Evolutionary conservation across 2,329 filamentous ascomycete species (phyloP).

Genomic region (Cucurbitaria berberidis): DNA sequence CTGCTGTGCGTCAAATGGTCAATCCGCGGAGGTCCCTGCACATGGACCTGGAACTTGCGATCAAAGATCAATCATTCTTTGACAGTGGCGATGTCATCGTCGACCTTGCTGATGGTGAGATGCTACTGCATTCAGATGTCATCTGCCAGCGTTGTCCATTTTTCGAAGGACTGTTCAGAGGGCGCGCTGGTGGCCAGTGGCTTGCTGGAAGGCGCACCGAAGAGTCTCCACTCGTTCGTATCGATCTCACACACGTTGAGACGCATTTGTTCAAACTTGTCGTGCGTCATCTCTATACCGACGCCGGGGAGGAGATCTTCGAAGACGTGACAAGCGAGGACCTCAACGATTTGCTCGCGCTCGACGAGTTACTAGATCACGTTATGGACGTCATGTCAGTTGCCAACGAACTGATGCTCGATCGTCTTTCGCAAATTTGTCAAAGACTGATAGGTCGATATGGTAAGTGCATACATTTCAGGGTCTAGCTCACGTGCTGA

Average conservation of each 20-base stretch:
- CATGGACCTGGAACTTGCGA: conserved; percentile 72
- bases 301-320: conserved; percentile 81
- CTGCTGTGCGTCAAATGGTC: conserved; percentile 76
- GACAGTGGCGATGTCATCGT: conserved; percentile 80
- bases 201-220: conserved; percentile 70
- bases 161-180: conserved; percentile 87
- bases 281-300: conserved; percentile 81
- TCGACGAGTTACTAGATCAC: conserved; percentile 88
- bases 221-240: conserved; percentile 61
- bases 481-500: conserved; percentile 3
- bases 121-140: conserved; percentile 77
- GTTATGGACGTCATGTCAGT: conserved; percentile 88
- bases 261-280: conserved; percentile 78
- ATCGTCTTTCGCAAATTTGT: conserved; percentile 86
- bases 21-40: conserved; percentile 68
- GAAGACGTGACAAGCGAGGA: conserved; percentile 73
- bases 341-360: conserved; percentile 48
- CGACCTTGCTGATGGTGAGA: conserved; percentile 74
- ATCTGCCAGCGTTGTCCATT: conserved; percentile 88
- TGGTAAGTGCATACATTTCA: conserved; percentile 53
- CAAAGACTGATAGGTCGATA: conserved; percentile 83
- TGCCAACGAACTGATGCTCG: conserved; percentile 94
- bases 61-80: conserved; percentile 73
- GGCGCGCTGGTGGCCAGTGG: conserved; percentile 87
- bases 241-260: conserved; percentile 84